Conservation (phyloP, 805 yeast genomes). For the Nakazawaea sp. region DNA sequence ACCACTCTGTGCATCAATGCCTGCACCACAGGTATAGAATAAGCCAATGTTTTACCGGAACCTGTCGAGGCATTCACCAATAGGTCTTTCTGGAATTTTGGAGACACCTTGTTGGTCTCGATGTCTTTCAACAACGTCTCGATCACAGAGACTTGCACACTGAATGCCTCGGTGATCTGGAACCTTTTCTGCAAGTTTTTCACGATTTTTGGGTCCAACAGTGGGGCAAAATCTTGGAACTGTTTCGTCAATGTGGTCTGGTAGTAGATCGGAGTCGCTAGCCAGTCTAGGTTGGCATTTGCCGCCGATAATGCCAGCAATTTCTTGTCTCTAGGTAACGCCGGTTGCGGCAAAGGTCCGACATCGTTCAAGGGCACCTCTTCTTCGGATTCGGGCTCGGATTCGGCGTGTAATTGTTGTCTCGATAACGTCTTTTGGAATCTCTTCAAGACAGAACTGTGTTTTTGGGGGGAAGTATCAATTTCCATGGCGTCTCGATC, state of each 20-base stretch:
- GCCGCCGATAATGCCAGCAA: slow-evolving; percentile 25
- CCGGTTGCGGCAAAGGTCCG: slow-evolving; percentile 84
- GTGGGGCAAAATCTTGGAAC: slow-evolving; percentile 39
- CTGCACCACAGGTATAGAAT: slow-evolving; percentile 77
- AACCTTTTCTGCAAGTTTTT: slow-evolving; percentile 35
- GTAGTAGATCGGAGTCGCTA: slow-evolving; percentile 55
- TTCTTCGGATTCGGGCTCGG: slow-evolving; percentile 19
- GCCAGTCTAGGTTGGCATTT: slow-evolving; percentile 52
- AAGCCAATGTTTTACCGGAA: slow-evolving; percentile 91
- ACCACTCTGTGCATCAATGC: slow-evolving; percentile 55
- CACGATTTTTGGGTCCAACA: slow-evolving; percentile 33
- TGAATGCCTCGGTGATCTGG: slow-evolving; percentile 55
- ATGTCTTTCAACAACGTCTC: slow-evolving; percentile 42
- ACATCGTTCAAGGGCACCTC: slow-evolving; percentile 32
- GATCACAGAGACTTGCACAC: slow-evolving; percentile 69
- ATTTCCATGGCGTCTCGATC: slow-evolving; percentile 12
- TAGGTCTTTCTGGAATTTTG: slow-evolving; percentile 64
- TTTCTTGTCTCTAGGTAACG: slow-evolving; percentile 44
- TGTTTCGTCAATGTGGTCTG: slow-evolving; percentile 38
- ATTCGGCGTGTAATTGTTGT: slow-evolving; percentile 13
- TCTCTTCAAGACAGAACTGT: slow-evolving; percentile 43
- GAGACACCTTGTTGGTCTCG: slow-evolving; percentile 30
- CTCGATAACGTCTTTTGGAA: slow-evolving; percentile 37
- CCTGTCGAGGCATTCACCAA: slow-evolving; percentile 94
- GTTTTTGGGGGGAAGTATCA: slow-evolving; percentile 27